A percentile compares a stretch with the other conserved stretches of the same genome.
phyloP scores from a whole-genome alignment of 2,329 filamentous ascomycete genomes.

The Fusarium burgessii region DNA sequence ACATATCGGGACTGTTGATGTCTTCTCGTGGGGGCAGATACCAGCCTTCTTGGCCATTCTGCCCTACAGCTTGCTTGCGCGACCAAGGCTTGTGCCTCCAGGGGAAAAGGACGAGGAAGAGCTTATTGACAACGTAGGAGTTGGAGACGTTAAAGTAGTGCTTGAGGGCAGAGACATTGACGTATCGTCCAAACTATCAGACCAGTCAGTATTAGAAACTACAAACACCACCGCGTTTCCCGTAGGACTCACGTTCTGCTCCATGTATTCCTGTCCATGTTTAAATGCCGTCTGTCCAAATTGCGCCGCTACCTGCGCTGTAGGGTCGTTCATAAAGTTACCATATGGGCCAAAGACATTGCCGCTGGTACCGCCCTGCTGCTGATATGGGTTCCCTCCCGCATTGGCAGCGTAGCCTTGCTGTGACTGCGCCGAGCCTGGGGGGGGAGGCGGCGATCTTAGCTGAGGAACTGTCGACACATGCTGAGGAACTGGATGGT shows the following conservation, averaged over 20 bases:
- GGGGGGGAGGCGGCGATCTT: constrained; percentile 89
- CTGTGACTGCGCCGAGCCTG: constrained; percentile 75
- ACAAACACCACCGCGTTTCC: neutral
- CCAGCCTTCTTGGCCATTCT: constrained; percentile 76
- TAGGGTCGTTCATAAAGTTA: constrained; percentile 95
- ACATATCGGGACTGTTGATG: constrained; percentile 98
- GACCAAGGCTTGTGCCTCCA: constrained; percentile 99
- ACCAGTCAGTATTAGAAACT: constrained; percentile 23
- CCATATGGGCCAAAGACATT: constrained; percentile 80
- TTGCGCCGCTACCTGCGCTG: constrained; percentile 93
- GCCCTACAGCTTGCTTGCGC: constrained; percentile 82
- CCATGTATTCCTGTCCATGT: constrained; percentile 92
- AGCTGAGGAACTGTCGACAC: constrained; percentile 98
- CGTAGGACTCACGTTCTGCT: constrained; percentile 82
- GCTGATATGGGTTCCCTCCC: constrained; percentile 80
- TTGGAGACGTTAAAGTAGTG: constrained; percentile 99
- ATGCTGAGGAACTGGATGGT: constrained; percentile 97
- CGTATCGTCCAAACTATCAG: constrained; percentile 72
- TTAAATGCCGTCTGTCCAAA: constrained; percentile 92
- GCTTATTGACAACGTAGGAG: constrained; percentile 93
- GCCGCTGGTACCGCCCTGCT: constrained; percentile 65
- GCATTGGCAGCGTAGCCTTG: constrained; percentile 73
- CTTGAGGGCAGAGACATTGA: constrained; percentile 93
- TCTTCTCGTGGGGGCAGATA: constrained; percentile 95
- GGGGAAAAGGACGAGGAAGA: constrained; percentile 93